phyloP scores from a whole-genome alignment of 441 rosid genomes.

The Aleurites moluccanus region DNA sequence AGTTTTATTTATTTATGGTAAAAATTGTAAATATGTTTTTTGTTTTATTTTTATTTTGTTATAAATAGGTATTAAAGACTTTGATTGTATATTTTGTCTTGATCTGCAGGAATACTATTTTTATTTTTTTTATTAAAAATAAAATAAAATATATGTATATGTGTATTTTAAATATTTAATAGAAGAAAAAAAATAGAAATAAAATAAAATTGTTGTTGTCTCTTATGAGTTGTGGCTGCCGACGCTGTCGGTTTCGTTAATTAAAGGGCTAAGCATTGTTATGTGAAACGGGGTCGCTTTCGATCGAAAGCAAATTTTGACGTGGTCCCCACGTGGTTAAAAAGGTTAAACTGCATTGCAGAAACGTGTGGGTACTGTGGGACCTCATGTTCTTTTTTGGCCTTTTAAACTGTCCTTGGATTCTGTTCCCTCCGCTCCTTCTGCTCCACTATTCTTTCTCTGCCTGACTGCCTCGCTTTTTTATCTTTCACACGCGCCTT shows the following conservation, averaged over 20 bases:
- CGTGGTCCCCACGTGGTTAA: conserved; percentile 12
- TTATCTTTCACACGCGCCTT: conserved; percentile 1
- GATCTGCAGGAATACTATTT: too few species aligned
- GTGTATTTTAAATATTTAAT: too few species aligned
- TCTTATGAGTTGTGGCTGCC: conserved; percentile 32
- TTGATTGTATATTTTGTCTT: neutral
- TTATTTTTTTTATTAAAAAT: too few species aligned
- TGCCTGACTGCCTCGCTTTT: neutral
- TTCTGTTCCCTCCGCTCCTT: conserved; percentile 22
- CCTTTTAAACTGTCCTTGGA: conserved; percentile 18
- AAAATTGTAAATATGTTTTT: neutral
- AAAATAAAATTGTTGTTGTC: too few species aligned
- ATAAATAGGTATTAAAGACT: neutral
- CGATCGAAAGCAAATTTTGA: neutral
- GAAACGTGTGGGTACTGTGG: conserved; percentile 14
- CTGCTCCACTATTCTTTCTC: neutral
- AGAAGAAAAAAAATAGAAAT: too few species aligned
- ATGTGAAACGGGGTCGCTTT: conserved; percentile 17
- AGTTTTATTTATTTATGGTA: too few species aligned
- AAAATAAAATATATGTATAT: too few species aligned
- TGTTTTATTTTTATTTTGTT: too few species aligned
- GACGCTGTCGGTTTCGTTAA: conserved; percentile 44
- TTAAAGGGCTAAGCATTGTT: neutral
- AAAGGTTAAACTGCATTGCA: neutral
- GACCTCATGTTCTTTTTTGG: neutral